Evolutionary conservation across 805 yeast species (phyloP).

Genomic region (Starmerella vaccinii): DNA sequence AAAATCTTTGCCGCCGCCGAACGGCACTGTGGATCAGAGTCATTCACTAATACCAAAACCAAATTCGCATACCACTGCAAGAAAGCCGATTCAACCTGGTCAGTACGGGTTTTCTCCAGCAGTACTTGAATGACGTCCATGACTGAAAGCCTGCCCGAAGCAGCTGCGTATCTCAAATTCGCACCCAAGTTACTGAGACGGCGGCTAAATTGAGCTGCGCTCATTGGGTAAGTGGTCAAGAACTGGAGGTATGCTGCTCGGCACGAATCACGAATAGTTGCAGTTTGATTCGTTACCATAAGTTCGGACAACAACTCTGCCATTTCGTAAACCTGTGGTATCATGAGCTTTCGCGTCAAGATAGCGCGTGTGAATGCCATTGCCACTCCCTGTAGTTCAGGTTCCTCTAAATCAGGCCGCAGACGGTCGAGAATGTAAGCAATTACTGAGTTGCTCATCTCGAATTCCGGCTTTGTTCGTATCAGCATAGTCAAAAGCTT

Average conservation of each 20-base stretch:
- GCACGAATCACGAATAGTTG: conserved; percentile 72
- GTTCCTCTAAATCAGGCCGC: conserved; percentile 82
- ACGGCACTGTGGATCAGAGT: conserved; percentile 67
- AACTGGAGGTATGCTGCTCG: conserved; percentile 76
- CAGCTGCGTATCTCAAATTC: conserved; percentile 75
- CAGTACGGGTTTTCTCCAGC: conserved; percentile 46
- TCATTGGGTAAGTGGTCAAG: conserved; percentile 89
- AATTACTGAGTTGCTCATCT: conserved; percentile 58
- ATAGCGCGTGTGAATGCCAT: conserved; percentile 73
- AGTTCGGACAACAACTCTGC: conserved; percentile 72
- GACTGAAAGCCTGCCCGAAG: conserved; percentile 78
- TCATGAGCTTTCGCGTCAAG: conserved; percentile 58
- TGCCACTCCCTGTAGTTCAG: conserved; percentile 77
- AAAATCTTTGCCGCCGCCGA: conserved; percentile 62
- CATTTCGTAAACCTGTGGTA: conserved; percentile 83
- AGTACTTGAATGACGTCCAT: conserved; percentile 74
- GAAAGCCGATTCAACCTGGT: conserved; percentile 38
- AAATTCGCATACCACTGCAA: conserved; percentile 75
- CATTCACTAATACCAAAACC: conserved; percentile 66
- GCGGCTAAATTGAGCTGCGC: conserved; percentile 70
- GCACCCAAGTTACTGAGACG: conserved; percentile 71
- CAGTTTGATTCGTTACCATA: conserved; percentile 81
- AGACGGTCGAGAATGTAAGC: conserved; percentile 62
- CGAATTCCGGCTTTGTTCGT: conserved; percentile 55
- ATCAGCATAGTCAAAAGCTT: conserved; percentile 51